Conservation (phyloP, 306 rosid genomes). For the Astragalus glycyphyllos region DNA sequence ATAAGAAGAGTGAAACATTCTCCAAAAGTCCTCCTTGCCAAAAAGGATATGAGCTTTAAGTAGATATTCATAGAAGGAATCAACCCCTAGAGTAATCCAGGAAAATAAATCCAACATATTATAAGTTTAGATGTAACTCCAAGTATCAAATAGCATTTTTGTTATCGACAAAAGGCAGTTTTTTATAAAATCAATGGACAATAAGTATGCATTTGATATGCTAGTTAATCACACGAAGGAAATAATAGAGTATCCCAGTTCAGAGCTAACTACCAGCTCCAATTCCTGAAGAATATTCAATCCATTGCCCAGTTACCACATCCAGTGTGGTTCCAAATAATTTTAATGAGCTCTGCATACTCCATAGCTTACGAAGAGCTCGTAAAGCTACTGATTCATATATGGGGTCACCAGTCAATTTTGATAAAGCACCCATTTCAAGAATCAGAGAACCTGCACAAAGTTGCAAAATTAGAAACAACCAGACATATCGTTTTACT, state of each 20-base stretch:
- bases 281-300: slow-evolving; percentile 89
- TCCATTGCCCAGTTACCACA: slow-evolving; percentile 89
- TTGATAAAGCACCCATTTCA: slow-evolving; percentile 98
- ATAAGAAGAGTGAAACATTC: slow-evolving; percentile 62
- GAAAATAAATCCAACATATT: slow-evolving; percentile 44
- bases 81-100: slow-evolving; percentile 78
- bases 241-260: slow-evolving; percentile 16
- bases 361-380: slow-evolving; percentile 90
- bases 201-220: slow-evolving; percentile 16
- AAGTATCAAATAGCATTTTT: slow-evolving; percentile 22
- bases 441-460: slow-evolving; percentile 90
- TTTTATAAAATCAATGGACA: slow-evolving; percentile 35
- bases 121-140: slow-evolving; percentile 24
- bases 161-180: slow-evolving; percentile 23
- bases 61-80: slow-evolving; percentile 95
- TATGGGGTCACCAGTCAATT: slow-evolving; percentile 81
- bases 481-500: slow-evolving; percentile 39
- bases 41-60: slow-evolving; percentile 87
- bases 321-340: slow-evolving; percentile 94
- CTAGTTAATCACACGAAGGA: slow-evolving; percentile 28
- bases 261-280: slow-evolving; percentile 78
- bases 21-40: slow-evolving; percentile 62
- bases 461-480: slow-evolving; percentile 44
- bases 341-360: slow-evolving; percentile 88
- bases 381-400: slow-evolving; percentile 87